Evolutionary conservation across 768 basidiomycete species (phyloP), one percentile per base, ranked within the genome.

Genomic region (Amanita rubescens): DNA sequence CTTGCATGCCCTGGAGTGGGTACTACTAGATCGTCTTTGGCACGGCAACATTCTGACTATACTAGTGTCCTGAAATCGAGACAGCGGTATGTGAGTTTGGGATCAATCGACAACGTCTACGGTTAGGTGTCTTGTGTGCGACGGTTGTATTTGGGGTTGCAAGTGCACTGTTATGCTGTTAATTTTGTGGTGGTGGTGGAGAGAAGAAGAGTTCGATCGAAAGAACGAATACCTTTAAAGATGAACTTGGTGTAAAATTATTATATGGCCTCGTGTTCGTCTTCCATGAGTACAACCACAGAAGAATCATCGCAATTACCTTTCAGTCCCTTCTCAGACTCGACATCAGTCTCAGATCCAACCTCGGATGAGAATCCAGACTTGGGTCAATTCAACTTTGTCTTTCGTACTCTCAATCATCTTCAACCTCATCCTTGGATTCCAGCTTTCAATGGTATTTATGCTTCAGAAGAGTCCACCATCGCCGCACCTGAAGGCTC

Each of bases 351-450:
- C 52, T 78, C 77, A n/a, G 76, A 76, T 37, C 72, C 74, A 20
- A 81, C 79, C 20, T 79, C 80, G 20, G 80, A 82, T 60, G 79
- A 87, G 63, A 76, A 78, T 55, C 86, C 86, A 39, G 85, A 87
- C 66, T 74, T 89, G 7, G 87, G 87, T 6, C 83, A 84, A 8
- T 88, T 89, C 65, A 78, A 73, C 12, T 73, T 79, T 33, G 84
- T 89, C 20, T 77, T 89, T 43, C 76, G 85, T n/a, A 85, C 82
- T 51, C 72, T 82, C 67, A 74, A 63, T 17, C 75, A 83, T 52
- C 63, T 83, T 0, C 80, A 82, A 56, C 81, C 73, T 3, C 66
- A 65, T 45, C 75, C 72, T 15, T 67, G 75, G 41, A 69, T 68
- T 8, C 70, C 68, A 6, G 33, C 57, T 2, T 55, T 54, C 24